These are phyloP conservation scores for Thymus quinquecostatus DNA, from an alignment of 257 asterid species.

Conservation along the genomic window DNA sequence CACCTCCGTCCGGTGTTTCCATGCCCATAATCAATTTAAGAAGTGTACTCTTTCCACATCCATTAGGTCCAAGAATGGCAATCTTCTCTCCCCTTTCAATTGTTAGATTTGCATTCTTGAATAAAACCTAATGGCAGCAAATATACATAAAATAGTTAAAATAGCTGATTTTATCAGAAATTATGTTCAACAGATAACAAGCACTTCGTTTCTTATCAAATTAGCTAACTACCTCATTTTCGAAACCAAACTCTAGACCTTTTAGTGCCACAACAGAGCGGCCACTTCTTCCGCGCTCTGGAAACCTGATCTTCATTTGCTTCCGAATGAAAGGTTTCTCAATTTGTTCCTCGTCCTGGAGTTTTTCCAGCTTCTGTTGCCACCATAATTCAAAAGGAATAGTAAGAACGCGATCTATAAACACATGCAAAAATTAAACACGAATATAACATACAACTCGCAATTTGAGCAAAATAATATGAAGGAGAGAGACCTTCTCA, in stretches of 20 bases:
- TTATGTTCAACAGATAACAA: not conserved
- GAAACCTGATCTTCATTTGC: slow-evolving; percentile 99
- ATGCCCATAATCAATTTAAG: slow-evolving; percentile 93
- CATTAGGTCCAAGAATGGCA: slow-evolving; percentile 98
- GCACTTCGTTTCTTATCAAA: not conserved
- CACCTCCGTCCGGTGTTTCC: slow-evolving; percentile 70
- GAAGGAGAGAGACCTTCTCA: slow-evolving; percentile 64
- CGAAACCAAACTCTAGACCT: slow-evolving; percentile 75
- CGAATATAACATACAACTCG: not conserved
- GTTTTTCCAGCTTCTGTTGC: slow-evolving; percentile 93
- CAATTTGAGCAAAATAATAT: not conserved
- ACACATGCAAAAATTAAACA: not conserved
- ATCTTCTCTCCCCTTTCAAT: slow-evolving; percentile 92
- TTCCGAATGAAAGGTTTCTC: slow-evolving; percentile 97
- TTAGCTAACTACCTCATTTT: slow-evolving; percentile 66
- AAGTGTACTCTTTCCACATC: slow-evolving; percentile 96
- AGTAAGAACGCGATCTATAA: slow-evolving; percentile 11
- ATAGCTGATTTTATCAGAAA: not conserved
- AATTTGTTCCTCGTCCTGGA: slow-evolving; percentile 84
- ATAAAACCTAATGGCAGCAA: slow-evolving; percentile 59
- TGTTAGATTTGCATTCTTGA: slow-evolving; percentile 78
- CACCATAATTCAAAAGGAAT: slow-evolving; percentile 19
- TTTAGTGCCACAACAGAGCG: slow-evolving; percentile 65
- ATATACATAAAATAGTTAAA: not conserved
- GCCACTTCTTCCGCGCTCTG: slow-evolving; percentile 97